phyloP scores from a whole-genome alignment of 768 basidiomycete species.

The Suillus hirtellus region DNA sequence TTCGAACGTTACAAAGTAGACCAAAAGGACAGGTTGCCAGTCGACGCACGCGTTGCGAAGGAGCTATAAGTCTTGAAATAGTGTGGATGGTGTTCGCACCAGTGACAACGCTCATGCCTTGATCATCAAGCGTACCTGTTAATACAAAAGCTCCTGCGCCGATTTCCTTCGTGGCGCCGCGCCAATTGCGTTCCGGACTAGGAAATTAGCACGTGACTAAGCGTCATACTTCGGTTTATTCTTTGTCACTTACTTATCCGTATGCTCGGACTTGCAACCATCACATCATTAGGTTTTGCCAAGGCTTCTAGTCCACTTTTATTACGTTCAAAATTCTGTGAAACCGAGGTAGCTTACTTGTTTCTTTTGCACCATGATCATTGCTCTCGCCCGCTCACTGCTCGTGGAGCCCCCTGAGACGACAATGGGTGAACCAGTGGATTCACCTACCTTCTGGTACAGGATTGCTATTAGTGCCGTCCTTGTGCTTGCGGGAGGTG shows the following conservation, averaged over 20 bases:
- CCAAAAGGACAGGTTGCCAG: no score
- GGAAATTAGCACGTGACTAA: neutral
- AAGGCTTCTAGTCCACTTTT: neutral
- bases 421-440: slow-evolving; percentile 32
- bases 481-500: slow-evolving; percentile 83
- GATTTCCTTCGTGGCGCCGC: no score
- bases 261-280: no score
- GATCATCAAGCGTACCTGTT: neutral
- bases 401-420: slow-evolving; percentile 1
- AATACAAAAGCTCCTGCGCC: no score
- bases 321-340: neutral
- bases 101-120: neutral
- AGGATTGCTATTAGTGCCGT: slow-evolving; percentile 66
- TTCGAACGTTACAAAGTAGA: neutral
- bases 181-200: neutral
- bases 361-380: slow-evolving; percentile 17
- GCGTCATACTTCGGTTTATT: no score
- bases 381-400: slow-evolving; percentile 11
- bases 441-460: slow-evolving; percentile 70
- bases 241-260: no score
- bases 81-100: neutral
- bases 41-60: neutral
- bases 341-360: neutral
- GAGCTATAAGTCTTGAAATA: neutral
- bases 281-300: neutral